Evolutionary conservation across 495 filamentous ascomycete species (phyloP).

Genomic region (Xylaria castorea): DNA sequence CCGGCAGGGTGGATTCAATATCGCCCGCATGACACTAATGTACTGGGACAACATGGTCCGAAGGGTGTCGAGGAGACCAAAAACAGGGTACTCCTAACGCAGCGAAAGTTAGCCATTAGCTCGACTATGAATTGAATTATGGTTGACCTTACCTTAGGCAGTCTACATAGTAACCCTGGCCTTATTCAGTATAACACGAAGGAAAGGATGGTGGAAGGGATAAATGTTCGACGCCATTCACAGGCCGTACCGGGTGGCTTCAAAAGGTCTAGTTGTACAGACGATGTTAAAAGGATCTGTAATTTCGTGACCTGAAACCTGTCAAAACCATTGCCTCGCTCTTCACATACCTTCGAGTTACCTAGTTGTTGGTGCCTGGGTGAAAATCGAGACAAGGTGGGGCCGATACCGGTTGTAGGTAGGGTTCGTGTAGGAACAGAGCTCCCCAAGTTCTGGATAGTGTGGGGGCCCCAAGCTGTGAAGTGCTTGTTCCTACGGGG

Average conservation of each 20-base stretch:
- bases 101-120: neutral
- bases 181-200: neutral
- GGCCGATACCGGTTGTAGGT: slow-evolving; percentile 19
- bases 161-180: neutral
- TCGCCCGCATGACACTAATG: neutral
- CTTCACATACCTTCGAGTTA: neutral
- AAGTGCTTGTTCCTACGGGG: slow-evolving; percentile 1
- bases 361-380: neutral
- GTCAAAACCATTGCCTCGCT: neutral
- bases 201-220: neutral
- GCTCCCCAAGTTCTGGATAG: slow-evolving; percentile 13
- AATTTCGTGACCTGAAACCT: neutral
- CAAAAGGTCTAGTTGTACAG: neutral
- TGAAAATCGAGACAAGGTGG: slow-evolving; percentile 1
- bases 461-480: neutral
- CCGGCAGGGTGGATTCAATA: neutral
- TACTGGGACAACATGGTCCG: neutral
- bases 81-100: neutral
- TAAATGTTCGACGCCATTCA: neutral
- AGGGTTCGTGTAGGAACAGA: neutral
- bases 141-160: neutral
- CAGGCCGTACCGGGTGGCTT: neutral
- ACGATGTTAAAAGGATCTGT: neutral
- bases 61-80: neutral
- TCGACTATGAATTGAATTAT: neutral